Evolutionary conservation across 805 yeast species (phyloP).

Genomic region (Lipomyces oligophaga): DNA sequence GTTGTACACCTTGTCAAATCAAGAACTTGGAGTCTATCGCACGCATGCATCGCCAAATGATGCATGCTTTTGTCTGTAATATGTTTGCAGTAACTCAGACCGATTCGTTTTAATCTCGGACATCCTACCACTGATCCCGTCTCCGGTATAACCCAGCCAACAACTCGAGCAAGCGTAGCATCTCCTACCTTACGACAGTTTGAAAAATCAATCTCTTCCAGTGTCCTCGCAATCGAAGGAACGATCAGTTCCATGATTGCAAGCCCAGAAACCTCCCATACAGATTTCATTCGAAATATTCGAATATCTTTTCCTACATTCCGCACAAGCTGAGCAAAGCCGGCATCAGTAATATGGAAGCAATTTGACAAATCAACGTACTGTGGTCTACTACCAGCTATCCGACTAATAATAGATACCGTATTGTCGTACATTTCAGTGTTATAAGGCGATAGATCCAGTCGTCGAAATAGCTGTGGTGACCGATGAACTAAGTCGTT

Average conservation of each 20-base stretch:
- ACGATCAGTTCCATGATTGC: constrained; percentile 74
- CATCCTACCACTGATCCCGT: constrained; percentile 49
- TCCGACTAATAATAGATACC: constrained; percentile 56
- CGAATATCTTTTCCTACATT: constrained; percentile 63
- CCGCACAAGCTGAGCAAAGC: constrained; percentile 67
- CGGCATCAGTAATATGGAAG: constrained; percentile 72
- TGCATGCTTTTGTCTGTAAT: constrained; percentile 65
- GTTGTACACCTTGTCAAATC: constrained; percentile 73
- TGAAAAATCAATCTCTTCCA: constrained; percentile 61
- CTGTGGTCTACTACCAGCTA: constrained; percentile 61
- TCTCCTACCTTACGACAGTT: constrained; percentile 73
- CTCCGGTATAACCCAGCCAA: constrained; percentile 48
- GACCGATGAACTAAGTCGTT: constrained; percentile 58
- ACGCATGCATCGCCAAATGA: constrained; percentile 58
- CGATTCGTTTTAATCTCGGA: constrained; percentile 50
- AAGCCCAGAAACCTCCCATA: constrained; percentile 77
- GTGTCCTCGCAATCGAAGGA: constrained; percentile 56
- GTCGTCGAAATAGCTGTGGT: constrained; percentile 47
- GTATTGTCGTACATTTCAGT: constrained; percentile 57
- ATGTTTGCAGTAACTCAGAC: constrained; percentile 71
- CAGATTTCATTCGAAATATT: constrained; percentile 57
- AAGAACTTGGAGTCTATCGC: constrained; percentile 50
- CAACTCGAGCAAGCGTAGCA: constrained; percentile 62
- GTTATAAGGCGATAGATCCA: constrained; percentile 63
- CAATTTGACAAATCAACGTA: constrained; percentile 64